Percentiles rank a stretch among this genome's conserved stretches.
These are phyloP conservation scores for Rhodotorula sp. DNA, from an alignment of 1,284 basidiomycete genomes.

Conservation along the genomic window DNA sequence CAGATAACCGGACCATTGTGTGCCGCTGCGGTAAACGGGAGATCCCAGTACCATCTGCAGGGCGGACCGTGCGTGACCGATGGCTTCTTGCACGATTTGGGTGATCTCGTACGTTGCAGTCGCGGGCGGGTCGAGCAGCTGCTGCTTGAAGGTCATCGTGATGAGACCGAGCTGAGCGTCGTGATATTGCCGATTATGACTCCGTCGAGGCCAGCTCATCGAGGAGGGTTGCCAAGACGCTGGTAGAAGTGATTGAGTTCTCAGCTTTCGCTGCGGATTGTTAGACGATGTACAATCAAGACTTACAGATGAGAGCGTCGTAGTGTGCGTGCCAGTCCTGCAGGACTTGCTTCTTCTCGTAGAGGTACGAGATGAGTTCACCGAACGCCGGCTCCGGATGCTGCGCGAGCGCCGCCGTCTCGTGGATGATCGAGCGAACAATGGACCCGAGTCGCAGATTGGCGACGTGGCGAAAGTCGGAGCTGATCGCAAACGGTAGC, in stretches of 20 bases:
- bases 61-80: conserved; percentile 7
- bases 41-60: conserved; percentile 18
- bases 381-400: background rate
- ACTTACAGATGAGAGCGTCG: conserved; percentile 12
- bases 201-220: conserved; percentile 21
- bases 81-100: conserved; percentile 14
- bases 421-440: conserved; percentile 17
- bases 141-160: conserved; percentile 8
- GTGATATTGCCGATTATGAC: conserved; percentile 19
- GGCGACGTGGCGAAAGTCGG: conserved; percentile 23
- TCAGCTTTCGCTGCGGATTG: too few species aligned
- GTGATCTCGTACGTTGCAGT: conserved; percentile 5
- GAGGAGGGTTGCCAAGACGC: conserved; percentile 10
- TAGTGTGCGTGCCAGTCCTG: conserved; percentile 18
- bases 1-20: conserved; percentile 19
- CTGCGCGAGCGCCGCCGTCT: conserved; percentile 1
- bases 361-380: conserved; percentile 10
- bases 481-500: conserved; percentile 5
- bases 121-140: conserved; percentile 14
- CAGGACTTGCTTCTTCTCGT: conserved; percentile 11
- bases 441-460: conserved; percentile 26
- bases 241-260: too few species aligned
- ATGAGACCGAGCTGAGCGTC: conserved; percentile 23
- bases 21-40: conserved; percentile 15
- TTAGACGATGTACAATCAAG: too few species aligned